phyloP scores from a whole-genome alignment of 2,329 filamentous ascomycete species.

The Arthrobotrys conoides region DNA sequence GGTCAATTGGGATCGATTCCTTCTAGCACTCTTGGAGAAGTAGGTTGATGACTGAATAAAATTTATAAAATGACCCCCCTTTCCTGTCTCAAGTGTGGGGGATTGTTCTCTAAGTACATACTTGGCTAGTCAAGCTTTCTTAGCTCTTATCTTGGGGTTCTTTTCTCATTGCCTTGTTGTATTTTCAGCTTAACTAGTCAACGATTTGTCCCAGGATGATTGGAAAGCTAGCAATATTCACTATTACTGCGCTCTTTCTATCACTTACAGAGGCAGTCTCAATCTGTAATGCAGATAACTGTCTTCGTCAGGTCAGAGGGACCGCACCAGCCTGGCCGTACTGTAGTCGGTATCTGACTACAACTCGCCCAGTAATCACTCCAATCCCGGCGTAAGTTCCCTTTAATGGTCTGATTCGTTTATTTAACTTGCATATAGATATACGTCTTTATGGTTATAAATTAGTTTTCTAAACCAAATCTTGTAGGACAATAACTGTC shows the following conservation, averaged over 20 bases:
- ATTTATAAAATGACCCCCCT: neutral
- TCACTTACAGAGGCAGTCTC: slow-evolving; percentile 24
- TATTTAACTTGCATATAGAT: too few species aligned
- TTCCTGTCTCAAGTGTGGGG: neutral
- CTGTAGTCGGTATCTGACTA: slow-evolving; percentile 52
- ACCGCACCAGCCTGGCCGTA: slow-evolving; percentile 34
- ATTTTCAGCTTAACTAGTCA: neutral
- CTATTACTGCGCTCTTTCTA: neutral
- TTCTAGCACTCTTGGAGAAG: neutral
- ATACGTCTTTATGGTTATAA: too few species aligned
- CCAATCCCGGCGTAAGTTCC: slow-evolving; percentile 41
- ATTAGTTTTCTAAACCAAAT: neutral
- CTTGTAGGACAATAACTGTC: slow-evolving; percentile 40
- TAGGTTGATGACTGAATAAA: neutral
- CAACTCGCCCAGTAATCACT: slow-evolving; percentile 28
- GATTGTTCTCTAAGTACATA: neutral
- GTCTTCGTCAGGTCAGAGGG: slow-evolving; percentile 42
- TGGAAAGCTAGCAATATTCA: slow-evolving; percentile 7
- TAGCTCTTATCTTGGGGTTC: neutral
- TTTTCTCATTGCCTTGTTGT: neutral
- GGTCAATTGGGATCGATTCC: slow-evolving; percentile 2
- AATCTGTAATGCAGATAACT: slow-evolving; percentile 54
- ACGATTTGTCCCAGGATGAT: slow-evolving; percentile 39
- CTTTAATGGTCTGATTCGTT: too few species aligned
- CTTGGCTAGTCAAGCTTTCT: slow-evolving; percentile 13